Evolutionary conservation across 2,329 filamentous ascomycete species (phyloP), one percentile per base, ranked within the genome.

Genomic region (Cryoendolithus antarcticus): DNA sequence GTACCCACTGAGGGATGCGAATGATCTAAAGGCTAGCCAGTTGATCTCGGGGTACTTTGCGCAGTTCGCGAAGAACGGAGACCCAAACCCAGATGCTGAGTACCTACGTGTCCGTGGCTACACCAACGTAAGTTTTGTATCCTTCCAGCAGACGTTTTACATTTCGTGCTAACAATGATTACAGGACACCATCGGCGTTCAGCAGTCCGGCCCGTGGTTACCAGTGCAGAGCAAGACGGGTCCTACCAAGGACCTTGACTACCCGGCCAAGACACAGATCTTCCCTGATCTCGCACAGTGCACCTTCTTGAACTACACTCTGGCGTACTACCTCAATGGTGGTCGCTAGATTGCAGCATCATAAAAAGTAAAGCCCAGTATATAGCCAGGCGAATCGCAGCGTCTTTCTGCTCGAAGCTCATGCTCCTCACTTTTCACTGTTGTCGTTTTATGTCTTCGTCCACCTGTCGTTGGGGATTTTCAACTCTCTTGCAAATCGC

Each of bases 201-300:
- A 55, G 44, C 47, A 58, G 54, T 48, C 67, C 51, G 59, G 59
- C 3, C 41, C 34, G 34, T 63, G 53, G 55, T 33, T 48, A 58
- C 62, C 64, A 15, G 56, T 64, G 37, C 61, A 36, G 47, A 61
- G 42, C 46, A 56, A 44, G 53, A 57, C 46, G 33, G 62, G 49
- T 8, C 60, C 49, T 21, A 56, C 69, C 40, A 65, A 64, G 41
- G 49, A 67, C 36, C 53, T 72, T 44, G 64, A 67, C 44, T 65
- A 68, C 43, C 58, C 72, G 43, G 65, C 68, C 52, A 47, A 55
- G 46, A 54, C 52, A 33, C 57, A 53, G 0, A 47, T 52, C 0
- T 75, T 73, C 44, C 57, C 62, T 24, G 72, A 76, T 55, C 48
- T 65, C 44, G 50, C 63, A 48, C 70, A 75, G 58, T 76, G 72